Evolutionary conservation across 2,329 filamentous ascomycete genomes (phyloP), one percentile per base, ranked within the genome.

Genomic region (Aphanoascus verrucosus): DNA sequence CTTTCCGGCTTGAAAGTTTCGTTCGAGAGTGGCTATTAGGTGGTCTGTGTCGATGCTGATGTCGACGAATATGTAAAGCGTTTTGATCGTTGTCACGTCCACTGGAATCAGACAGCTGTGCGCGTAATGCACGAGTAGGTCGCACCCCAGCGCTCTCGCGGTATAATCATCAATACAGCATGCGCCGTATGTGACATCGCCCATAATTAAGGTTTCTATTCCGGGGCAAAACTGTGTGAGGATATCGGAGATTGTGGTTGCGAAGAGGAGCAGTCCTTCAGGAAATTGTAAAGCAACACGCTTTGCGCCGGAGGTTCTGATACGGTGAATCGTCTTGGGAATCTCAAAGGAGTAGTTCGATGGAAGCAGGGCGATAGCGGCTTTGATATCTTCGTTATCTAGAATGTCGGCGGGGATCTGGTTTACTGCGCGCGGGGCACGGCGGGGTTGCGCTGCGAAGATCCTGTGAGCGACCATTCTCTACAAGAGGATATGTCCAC

Each of bases 81-180:
- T 97, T 69, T 94, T 93, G 65, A 98, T 97, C 70, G 89, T 88
- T 54, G 93, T 98, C 12, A 97, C 87, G 61, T 94, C 91, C 9
- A 97, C 89, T 0, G 93, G 93, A 61, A 98, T 94, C 58, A 98
- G 77, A 63, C 93, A 98, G 66, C 87, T 94, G 72, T 98, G 93
- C 1, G 93, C 93, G 66, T 98, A 98, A 72, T 98, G 93, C 1
- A 98, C 87, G 8, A 98, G 77, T 5, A 98, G 75, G 62, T 98
- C 93, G 67, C 93, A 98, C 1, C 89, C 93, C 19, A 98, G 78
- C 0, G 94, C 93, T 43, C 91, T 78, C 1, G 93, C 94, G 0
- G 93, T 98, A 72, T 94, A 98, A 72, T 98, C 93, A 67, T 98
- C 93, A 62, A 98, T 96, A 66, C 93, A 98, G 74, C 93, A 98